A percentile compares a stretch with the other conserved stretches of the same genome.
These are phyloP conservation scores for Buxus sempervirens DNA, from an alignment of 164 flowering plant genomes.

Conservation along the genomic window DNA sequence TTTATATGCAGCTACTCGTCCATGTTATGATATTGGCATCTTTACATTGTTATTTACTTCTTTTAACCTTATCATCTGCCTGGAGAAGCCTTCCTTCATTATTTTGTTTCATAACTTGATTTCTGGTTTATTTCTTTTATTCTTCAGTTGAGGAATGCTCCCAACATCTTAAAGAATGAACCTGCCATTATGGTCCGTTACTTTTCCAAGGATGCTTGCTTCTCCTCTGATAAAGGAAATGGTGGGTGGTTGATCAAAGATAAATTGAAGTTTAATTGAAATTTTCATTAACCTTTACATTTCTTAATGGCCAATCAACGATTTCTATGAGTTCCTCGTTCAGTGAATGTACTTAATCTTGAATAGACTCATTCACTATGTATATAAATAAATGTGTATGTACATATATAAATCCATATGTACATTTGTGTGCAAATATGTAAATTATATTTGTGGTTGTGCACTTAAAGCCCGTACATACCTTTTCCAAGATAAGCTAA, in stretches of 20 bases:
- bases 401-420: no score
- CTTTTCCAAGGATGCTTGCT: constrained; percentile 33
- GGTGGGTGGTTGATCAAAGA: constrained; percentile 31
- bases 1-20: not conserved
- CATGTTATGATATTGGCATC: not conserved
- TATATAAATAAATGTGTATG: no score
- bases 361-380: no score
- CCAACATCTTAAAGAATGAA: constrained; percentile 32
- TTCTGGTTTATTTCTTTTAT: not conserved
- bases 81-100: not conserved
- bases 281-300: not conserved
- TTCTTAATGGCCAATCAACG: not conserved
- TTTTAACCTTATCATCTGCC: not conserved
- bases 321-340: not conserved
- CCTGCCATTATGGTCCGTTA: constrained; percentile 36
- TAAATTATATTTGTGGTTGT: no score
- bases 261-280: not conserved
- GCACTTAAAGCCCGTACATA: no score
- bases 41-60: no score
- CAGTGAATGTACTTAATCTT: no score
- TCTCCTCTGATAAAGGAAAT: constrained; percentile 26
- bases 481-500: no score
- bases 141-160: constrained; percentile 42
- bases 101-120: not conserved
- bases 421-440: no score